Percentiles rank a stretch among this genome's conserved stretches.
Evolutionary conservation across 2,329 filamentous ascomycete genomes (phyloP).

Genomic region (Fusarium annulatum): DNA sequence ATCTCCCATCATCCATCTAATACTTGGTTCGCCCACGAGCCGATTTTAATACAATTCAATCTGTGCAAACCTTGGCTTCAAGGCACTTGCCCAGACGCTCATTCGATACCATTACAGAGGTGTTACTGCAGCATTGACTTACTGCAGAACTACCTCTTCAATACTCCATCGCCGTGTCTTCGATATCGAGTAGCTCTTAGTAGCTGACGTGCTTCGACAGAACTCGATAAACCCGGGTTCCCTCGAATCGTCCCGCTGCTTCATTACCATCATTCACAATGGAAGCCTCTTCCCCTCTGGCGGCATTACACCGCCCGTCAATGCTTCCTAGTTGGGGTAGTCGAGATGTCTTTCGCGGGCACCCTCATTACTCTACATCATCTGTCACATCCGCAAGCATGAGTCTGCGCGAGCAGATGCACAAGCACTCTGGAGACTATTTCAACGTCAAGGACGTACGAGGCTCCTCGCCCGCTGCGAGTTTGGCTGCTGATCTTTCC

Average conservation of each 20-base stretch:
- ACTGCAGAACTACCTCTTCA: slow-evolving; percentile 42
- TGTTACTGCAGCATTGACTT: slow-evolving; percentile 50
- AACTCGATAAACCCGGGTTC: slow-evolving; percentile 35
- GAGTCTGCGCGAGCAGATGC: slow-evolving; percentile 81
- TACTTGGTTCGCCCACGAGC: slow-evolving; percentile 23
- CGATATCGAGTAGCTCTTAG: slow-evolving; percentile 41
- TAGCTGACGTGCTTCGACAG: slow-evolving; percentile 34
- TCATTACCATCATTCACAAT: slow-evolving; percentile 61
- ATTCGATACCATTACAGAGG: slow-evolving; percentile 32
- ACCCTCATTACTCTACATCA: slow-evolving; percentile 61
- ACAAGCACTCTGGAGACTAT: slow-evolving; percentile 72
- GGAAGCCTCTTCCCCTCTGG: slow-evolving; percentile 94
- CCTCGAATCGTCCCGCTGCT: slow-evolving; percentile 32
- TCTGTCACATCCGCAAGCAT: slow-evolving; percentile 72
- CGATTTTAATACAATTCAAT: slow-evolving; percentile 20
- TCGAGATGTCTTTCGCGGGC: slow-evolving; percentile 64
- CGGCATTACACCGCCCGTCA: slow-evolving; percentile 83
- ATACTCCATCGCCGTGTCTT: slow-evolving; percentile 36
- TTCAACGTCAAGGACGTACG: slow-evolving; percentile 82
- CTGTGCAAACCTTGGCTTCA: not conserved
- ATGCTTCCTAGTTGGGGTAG: slow-evolving; percentile 70
- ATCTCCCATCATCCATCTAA: slow-evolving; percentile 31
- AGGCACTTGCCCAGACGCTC: slow-evolving; percentile 20
- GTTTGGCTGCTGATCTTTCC: slow-evolving; percentile 91
- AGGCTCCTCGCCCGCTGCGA: slow-evolving; percentile 90